phyloP scores from a whole-genome alignment of 1,284 basidiomycete species.

The Schizophyllum amplum region DNA sequence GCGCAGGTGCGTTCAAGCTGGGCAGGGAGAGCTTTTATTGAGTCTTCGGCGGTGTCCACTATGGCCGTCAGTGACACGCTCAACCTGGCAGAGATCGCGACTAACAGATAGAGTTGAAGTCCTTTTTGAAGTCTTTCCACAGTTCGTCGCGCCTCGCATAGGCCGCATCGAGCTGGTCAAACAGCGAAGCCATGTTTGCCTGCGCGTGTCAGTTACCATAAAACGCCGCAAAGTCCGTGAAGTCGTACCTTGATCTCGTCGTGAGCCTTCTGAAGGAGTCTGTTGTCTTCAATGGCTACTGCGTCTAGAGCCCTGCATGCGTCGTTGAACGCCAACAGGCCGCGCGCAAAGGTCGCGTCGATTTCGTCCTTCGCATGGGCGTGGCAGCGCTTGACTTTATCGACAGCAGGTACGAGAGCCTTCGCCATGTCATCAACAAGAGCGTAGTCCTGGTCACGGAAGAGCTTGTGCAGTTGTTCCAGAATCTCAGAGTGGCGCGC shows the following conservation, averaged over 20 bases:
- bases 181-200: constrained; percentile 24
- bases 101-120: constrained; percentile 37
- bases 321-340: constrained; percentile 42
- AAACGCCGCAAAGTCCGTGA: not conserved
- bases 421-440: constrained; percentile 43
- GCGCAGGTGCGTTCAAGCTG: constrained; percentile 35
- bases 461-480: constrained; percentile 39
- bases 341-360: constrained; percentile 37
- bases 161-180: constrained; percentile 35
- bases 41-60: constrained; percentile 29
- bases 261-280: constrained; percentile 32
- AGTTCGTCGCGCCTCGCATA: constrained; percentile 36
- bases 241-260: constrained; percentile 29
- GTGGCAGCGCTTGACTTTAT: constrained; percentile 38
- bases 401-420: constrained; percentile 43
- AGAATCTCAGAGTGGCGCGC: constrained; percentile 31
- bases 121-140: constrained; percentile 34
- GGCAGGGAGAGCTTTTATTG: constrained; percentile 31
- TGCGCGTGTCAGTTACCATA: constrained; percentile 6
- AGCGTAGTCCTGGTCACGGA: constrained; percentile 31
- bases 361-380: constrained; percentile 35
- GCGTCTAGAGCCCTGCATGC: constrained; percentile 44
- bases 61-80: constrained; percentile 6
- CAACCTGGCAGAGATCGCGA: constrained; percentile 9
- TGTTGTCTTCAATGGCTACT: constrained; percentile 31